Percentiles rank a stretch among this genome's conserved stretches.
phyloP scores from a whole-genome alignment of 2,329 filamentous ascomycete genomes.

The Sphaerulina musiva region DNA sequence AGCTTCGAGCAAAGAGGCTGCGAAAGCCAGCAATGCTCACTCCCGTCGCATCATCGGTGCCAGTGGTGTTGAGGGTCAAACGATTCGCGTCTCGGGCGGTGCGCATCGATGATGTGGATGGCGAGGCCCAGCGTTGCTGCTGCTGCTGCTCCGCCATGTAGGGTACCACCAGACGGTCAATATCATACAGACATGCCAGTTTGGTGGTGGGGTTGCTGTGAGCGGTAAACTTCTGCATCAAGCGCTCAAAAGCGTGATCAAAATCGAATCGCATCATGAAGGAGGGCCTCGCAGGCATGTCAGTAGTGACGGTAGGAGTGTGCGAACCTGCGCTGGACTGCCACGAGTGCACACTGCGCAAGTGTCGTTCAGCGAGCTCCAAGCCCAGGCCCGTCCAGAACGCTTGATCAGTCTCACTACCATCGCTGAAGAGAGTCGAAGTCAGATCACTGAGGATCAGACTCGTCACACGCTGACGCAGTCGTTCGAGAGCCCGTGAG shows the following conservation, averaged over 20 bases:
- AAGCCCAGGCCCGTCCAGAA: slow-evolving; percentile 57
- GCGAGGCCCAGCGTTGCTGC: slow-evolving; percentile 1
- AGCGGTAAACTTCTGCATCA: slow-evolving; percentile 80
- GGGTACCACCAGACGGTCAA: slow-evolving; percentile 58
- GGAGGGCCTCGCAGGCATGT: neutral
- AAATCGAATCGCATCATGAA: slow-evolving; percentile 44
- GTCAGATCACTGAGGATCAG: slow-evolving; percentile 84
- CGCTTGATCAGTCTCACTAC: slow-evolving; percentile 89
- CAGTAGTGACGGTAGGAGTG: slow-evolving; percentile 13
- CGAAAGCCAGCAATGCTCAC: slow-evolving; percentile 25
- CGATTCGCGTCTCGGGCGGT: neutral
- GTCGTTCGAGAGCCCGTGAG: slow-evolving; percentile 43
- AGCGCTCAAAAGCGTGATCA: slow-evolving; percentile 66
- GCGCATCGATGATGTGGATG: slow-evolving; percentile 14
- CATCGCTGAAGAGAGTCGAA: slow-evolving; percentile 74
- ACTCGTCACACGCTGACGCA: slow-evolving; percentile 65
- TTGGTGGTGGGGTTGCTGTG: slow-evolving; percentile 85
- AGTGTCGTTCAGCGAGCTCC: slow-evolving; percentile 30
- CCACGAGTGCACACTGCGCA: slow-evolving; percentile 12
- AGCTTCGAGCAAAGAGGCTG: slow-evolving; percentile 39
- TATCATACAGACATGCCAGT: slow-evolving; percentile 71
- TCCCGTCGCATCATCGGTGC: slow-evolving; percentile 6
- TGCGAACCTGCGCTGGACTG: slow-evolving; percentile 16
- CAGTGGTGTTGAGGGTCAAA: neutral
- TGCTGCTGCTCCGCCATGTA: slow-evolving; percentile 20